phyloP scores from a whole-genome alignment of 805 yeast genomes.

The Candida ortonii region DNA sequence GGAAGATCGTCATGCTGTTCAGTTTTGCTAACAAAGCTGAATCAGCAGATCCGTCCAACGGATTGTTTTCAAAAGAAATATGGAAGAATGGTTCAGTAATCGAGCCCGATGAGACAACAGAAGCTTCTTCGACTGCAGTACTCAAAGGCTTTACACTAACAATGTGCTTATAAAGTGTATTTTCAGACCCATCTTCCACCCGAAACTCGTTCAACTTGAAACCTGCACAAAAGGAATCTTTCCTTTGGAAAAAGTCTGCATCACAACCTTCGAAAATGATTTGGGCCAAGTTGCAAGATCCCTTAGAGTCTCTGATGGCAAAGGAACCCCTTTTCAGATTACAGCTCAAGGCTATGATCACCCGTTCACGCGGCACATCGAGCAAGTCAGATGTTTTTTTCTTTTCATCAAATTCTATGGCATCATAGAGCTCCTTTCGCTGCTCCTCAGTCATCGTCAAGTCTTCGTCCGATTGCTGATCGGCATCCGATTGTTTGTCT shows the following conservation, averaged over 20 bases:
- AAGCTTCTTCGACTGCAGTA: constrained; percentile 33
- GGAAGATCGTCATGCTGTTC: constrained; percentile 84
- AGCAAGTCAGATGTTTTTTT: constrained; percentile 48
- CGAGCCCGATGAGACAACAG: constrained; percentile 12
- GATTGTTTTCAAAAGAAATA: constrained; percentile 79
- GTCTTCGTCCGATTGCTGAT: constrained; percentile 26
- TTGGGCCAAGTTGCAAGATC: constrained; percentile 59
- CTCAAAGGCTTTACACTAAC: constrained; percentile 74
- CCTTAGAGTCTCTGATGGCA: constrained; percentile 46
- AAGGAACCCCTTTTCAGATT: constrained; percentile 76
- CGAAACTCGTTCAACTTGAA: constrained; percentile 77
- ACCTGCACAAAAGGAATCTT: constrained; percentile 69
- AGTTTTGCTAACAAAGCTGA: constrained; percentile 69
- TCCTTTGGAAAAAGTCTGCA: constrained; percentile 68
- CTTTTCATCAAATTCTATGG: constrained; percentile 84
- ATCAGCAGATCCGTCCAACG: constrained; percentile 81
- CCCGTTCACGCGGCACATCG: constrained; percentile 70
- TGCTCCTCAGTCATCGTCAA: constrained; percentile 79
- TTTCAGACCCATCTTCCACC: constrained; percentile 82
- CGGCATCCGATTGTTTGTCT: constrained; percentile 4
- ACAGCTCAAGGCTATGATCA: constrained; percentile 64
- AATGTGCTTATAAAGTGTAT: constrained; percentile 79
- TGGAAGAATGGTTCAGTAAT: constrained; percentile 68
- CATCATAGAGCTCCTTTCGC: constrained; percentile 82
- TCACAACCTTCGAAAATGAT: constrained; percentile 80